Percentiles rank a stretch among this genome's conserved stretches.
phyloP scores from a whole-genome alignment of 495 filamentous ascomycete species.

The Penicillium argentinense region DNA sequence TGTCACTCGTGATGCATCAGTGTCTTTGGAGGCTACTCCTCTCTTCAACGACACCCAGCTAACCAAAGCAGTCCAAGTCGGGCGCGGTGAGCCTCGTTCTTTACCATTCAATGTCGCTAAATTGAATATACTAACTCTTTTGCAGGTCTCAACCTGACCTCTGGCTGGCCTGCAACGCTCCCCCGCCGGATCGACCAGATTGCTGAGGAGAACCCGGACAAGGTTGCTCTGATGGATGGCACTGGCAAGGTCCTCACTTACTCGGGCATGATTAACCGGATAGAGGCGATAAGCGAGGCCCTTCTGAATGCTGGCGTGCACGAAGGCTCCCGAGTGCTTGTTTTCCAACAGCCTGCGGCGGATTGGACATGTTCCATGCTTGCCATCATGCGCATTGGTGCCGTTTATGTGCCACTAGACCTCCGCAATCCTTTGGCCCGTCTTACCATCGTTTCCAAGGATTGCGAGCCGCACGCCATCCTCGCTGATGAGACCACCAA shows the following conservation, averaged over 20 bases:
- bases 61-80: background rate
- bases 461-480: conserved; percentile 20
- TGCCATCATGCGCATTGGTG: conserved; percentile 49
- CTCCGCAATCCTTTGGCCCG: conserved; percentile 28
- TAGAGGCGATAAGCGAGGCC: conserved; percentile 7
- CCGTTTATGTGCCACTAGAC: conserved; percentile 55
- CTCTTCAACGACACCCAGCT: background rate
- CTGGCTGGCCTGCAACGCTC: conserved; percentile 36
- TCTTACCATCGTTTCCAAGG: conserved; percentile 22
- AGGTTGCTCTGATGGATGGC: conserved; percentile 18
- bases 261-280: conserved; percentile 1
- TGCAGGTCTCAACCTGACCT: conserved; percentile 3
- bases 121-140: background rate
- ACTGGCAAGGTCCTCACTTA: conserved; percentile 15
- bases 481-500: conserved; percentile 5
- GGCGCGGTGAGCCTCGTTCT: background rate
- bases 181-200: conserved; percentile 30
- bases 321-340: conserved; percentile 10
- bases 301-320: conserved; percentile 4
- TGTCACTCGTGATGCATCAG: background rate
- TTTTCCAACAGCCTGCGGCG: conserved; percentile 23
- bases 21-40: background rate
- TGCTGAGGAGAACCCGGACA: background rate
- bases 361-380: conserved; percentile 52
- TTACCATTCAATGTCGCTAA: background rate